Evolutionary conservation across 2,329 filamentous ascomycete species (phyloP), one percentile per base, ranked within the genome.

Genomic region (Neofusicoccum ribis): DNA sequence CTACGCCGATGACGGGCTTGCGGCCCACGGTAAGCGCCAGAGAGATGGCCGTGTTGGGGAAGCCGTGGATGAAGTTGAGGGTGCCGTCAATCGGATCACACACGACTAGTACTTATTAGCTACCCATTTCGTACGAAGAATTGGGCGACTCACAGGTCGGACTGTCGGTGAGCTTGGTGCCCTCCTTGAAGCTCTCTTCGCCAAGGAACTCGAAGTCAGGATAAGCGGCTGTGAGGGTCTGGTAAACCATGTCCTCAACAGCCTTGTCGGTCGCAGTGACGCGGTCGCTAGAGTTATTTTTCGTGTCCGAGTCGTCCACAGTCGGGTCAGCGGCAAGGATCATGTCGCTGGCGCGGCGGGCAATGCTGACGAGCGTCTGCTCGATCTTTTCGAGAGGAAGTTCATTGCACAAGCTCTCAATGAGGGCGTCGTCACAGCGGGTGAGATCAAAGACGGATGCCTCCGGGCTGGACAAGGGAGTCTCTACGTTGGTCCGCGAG

Each of bases 231-330:
- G 70, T 72, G n/a, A 86, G 74, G 3, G 75, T 74, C 0, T 71
- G 67, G 7, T 79, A 80, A 23, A 85, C 81, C 79, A 83, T 82
- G 1, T 73, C 74, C 68, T 86, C 84, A 5, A 86, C 81, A 1
- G 82, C 82, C 58, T 80, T 81, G 72, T 86, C 84, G 65, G 84
- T 85, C 65, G 82, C 79, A 1, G 84, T 86, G 44, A 86, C 84
- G 1, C 85, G 75, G 67, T 86, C 84, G 15, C 81, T 81, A 44
- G 80, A 72, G 65, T 78, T 79, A 65, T 76, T 76, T 67, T 79
- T 78, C 2, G 68, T 70, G 7, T 69, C 62, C 1, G 76, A 71
- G 17, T 71, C 68, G 11, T 68, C 68, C 31, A 72, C 64, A 2
- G 67, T 68, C 3, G 68, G 69, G 49, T 77, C 73, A 14, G 75